phyloP scores from a whole-genome alignment of 2,329 filamentous ascomycete genomes.

The Phialemoniopsis sp. region DNA sequence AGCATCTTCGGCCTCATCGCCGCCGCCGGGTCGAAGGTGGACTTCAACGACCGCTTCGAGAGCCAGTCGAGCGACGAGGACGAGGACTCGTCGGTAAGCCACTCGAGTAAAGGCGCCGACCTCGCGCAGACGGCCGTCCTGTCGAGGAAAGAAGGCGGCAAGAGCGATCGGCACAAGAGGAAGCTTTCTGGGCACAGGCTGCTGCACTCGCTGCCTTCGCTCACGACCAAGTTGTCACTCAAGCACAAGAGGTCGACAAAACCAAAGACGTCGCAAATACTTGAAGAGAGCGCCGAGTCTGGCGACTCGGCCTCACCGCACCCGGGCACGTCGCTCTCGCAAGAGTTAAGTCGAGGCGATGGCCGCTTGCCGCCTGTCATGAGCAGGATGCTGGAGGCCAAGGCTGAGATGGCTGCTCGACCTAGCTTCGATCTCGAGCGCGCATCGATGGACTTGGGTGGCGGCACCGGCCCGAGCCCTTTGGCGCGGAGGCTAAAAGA shows the following conservation, averaged over 20 bases:
- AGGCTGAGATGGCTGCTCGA: slow-evolving; percentile 56
- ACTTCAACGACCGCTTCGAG: slow-evolving; percentile 79
- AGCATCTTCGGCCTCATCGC: slow-evolving; percentile 92
- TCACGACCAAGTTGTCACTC: slow-evolving; percentile 37
- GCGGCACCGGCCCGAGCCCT: slow-evolving; percentile 43
- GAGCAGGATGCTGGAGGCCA: slow-evolving; percentile 72
- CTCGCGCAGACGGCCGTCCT: slow-evolving; percentile 37
- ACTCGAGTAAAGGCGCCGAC: slow-evolving; percentile 3
- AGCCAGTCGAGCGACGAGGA: slow-evolving; percentile 79
- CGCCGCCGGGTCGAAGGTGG: slow-evolving; percentile 75
- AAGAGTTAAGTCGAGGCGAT: slow-evolving; percentile 20
- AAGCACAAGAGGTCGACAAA: slow-evolving; percentile 35
- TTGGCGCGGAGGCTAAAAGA: slow-evolving; percentile 72
- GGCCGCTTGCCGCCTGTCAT: slow-evolving; percentile 65
- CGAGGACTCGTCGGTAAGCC: slow-evolving; percentile 20
- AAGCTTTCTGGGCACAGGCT: slow-evolving; percentile 63
- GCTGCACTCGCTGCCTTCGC: slow-evolving; percentile 59
- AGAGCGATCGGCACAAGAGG: slow-evolving; percentile 39
- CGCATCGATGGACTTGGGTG: slow-evolving; percentile 19
- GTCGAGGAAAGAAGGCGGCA: slow-evolving; percentile 12
- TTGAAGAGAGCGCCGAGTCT: slow-evolving; percentile 18
- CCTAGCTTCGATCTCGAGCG: slow-evolving; percentile 54
- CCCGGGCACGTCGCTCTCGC: slow-evolving; percentile 13
- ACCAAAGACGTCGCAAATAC: slow-evolving; percentile 30
- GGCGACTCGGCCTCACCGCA: slow-evolving; percentile 10